Base-by-base conservation (phyloP, 2,329 filamentous ascomycete species). In the Harringtonia aguacate region DNA sequence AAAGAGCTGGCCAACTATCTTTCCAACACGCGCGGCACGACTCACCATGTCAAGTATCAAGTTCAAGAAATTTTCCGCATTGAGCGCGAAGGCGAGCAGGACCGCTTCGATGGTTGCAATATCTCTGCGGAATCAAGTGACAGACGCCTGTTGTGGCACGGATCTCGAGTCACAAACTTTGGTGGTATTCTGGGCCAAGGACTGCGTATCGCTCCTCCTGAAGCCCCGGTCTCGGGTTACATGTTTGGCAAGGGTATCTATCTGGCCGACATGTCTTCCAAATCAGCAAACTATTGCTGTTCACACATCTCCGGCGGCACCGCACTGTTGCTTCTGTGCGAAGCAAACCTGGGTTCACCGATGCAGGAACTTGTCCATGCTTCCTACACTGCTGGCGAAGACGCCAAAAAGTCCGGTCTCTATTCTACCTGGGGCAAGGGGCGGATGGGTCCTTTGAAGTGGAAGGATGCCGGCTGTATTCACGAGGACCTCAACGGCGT, bases 191-290 rank as follows among this genome's bases (percentile, higher is more conserved):
- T 94, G 35, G 84, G 79, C 46, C 86, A 94, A 61, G 88, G 88
- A 51, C 73, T 95, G 8, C 83, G 86, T n/a, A 94, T 94, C 51
- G 88, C 88, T 8, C 88, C 88, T 0, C 82, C 83, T 0, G 82
- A 94, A 60, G 87, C 87, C 0, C 88, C 86, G 0, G 79, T 79
- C 0, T 75, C 71, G 5, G 86, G 86, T 2, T 88, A 90, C 66
- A 90, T 90, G 84, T 94, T 94, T 52, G 87, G 83, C 46, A 94
- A 94, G 61, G 87, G 87, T 36, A 84, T 94, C 38, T 94, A 94
- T 57, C 73, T 94, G 3, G 86, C 86, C 3, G 86, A 94, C 55
- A 88, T 88, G 72, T 83, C 79, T 0, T 83, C 77, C 58, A 94
- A 94, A 63, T 87, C 82, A 3, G 86, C 86, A 15, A 77, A 77